Evolutionary conservation across 805 yeast genomes (phyloP).

Genomic region (Metschnikowia gelsemii): DNA sequence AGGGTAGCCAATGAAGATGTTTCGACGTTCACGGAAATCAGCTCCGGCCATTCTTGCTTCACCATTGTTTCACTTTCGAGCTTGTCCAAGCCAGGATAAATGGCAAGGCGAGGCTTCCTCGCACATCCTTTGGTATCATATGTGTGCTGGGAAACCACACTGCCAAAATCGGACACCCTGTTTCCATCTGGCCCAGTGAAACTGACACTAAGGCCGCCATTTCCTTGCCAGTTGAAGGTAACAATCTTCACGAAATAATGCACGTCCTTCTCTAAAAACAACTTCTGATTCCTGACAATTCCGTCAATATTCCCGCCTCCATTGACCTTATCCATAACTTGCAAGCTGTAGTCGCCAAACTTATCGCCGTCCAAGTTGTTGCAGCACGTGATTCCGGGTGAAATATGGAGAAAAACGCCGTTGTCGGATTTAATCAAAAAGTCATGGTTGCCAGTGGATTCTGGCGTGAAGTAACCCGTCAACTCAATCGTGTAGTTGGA

Average conservation of each 20-base stretch:
- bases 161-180: constrained; percentile 9
- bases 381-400: constrained; percentile 13
- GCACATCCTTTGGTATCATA: too few relatives aligned
- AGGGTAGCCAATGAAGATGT: too few relatives aligned
- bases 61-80: too few relatives aligned
- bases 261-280: constrained; percentile 6
- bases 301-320: constrained; percentile 7
- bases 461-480: constrained; percentile 13
- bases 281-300: constrained; percentile 1
- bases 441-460: constrained; percentile 8
- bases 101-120: too few relatives aligned
- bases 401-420: constrained; percentile 15
- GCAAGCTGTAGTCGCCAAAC: constrained; percentile 4
- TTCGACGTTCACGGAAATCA: too few relatives aligned
- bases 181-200: constrained; percentile 5
- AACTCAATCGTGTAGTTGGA: constrained; percentile 12
- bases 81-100: too few relatives aligned
- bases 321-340: constrained; percentile 7
- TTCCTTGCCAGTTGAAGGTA: constrained; percentile 15
- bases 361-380: constrained; percentile 9
- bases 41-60: too few relatives aligned
- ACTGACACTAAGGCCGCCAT: constrained; percentile 10
- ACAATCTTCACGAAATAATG: constrained; percentile 15
- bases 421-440: constrained; percentile 14
- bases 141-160: constrained; percentile 4